Evolutionary conservation across 2,329 filamentous ascomycete genomes (phyloP).

Genomic region (Hypoxylon sp.): DNA sequence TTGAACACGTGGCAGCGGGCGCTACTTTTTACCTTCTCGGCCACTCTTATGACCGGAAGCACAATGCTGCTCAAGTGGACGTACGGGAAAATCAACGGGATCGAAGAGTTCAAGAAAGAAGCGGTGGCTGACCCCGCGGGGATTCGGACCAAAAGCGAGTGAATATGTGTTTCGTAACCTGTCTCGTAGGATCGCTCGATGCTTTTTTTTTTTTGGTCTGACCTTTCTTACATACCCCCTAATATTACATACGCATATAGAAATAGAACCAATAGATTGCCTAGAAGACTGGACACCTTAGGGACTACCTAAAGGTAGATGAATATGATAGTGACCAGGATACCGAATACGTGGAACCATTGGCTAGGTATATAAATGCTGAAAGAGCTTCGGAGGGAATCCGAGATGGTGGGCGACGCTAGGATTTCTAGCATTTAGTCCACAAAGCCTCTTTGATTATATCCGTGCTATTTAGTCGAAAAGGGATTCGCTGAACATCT

Average conservation of each 20-base stretch:
- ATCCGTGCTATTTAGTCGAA: constrained; percentile 22
- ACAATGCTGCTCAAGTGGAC: constrained; percentile 76
- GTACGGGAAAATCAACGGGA: constrained; percentile 75
- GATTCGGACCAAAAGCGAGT: constrained; percentile 39
- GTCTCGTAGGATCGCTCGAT: not conserved
- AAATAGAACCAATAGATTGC: not conserved
- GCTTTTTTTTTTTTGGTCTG: not conserved
- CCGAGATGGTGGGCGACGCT: constrained; percentile 1
- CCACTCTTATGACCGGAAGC: constrained; percentile 76
- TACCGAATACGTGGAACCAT: not conserved
- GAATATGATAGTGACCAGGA: constrained; percentile 14
- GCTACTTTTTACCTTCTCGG: constrained; percentile 76
- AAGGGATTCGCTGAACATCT: constrained; percentile 12
- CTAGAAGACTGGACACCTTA: constrained; percentile 2
- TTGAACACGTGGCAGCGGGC: constrained; percentile 74
- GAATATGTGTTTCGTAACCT: constrained; percentile 7
- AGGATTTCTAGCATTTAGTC: constrained; percentile 4
- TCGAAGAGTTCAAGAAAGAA: constrained; percentile 55
- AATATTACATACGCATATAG: not conserved
- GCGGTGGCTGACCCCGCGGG: constrained; percentile 44
- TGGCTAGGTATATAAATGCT: not conserved
- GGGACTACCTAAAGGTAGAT: not conserved
- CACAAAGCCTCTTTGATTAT: constrained; percentile 32
- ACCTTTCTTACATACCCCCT: not conserved
- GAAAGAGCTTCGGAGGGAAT: constrained; percentile 30